Percentiles rank a stretch among this genome's conserved stretches.
phyloP scores from a whole-genome alignment of 352 stramenopile species.

The Phytophthora constricta region DNA sequence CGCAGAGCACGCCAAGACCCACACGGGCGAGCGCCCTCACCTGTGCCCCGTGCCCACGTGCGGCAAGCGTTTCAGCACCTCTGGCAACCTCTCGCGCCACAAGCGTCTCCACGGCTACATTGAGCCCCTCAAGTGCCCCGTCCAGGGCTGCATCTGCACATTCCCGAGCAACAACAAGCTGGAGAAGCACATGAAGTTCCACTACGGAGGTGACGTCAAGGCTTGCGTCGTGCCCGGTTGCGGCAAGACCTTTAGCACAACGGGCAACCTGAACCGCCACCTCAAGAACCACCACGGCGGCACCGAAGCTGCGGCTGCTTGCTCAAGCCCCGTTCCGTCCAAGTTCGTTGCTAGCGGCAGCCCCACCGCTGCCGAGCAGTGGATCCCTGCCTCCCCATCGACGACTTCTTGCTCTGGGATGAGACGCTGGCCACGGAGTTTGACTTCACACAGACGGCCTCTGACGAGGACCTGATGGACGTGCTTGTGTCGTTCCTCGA shows the following conservation, averaged over 20 bases:
- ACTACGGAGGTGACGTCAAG: constrained; percentile 33
- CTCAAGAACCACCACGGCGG: constrained; percentile 36
- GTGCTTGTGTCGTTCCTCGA: constrained; percentile 45
- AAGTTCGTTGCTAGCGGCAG: constrained; percentile 21
- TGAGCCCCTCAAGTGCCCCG: constrained; percentile 28
- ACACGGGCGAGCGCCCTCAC: constrained; percentile 40
- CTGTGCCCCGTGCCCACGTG: constrained; percentile 38
- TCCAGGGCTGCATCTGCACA: constrained; percentile 24
- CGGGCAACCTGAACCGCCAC: constrained; percentile 43
- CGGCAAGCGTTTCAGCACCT: constrained; percentile 54
- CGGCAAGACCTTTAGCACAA: constrained; percentile 46
- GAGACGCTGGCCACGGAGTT: constrained; percentile 21
- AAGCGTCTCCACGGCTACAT: constrained; percentile 41
- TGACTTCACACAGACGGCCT: constrained; percentile 24
- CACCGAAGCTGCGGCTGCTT: constrained; percentile 2
- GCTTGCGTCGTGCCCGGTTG: constrained; percentile 29
- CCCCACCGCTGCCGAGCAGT: constrained; percentile 33
- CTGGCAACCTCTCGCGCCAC: constrained; percentile 48
- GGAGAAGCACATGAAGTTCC: constrained; percentile 47
- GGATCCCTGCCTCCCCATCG: constrained; percentile 14
- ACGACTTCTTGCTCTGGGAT: constrained; percentile 25
- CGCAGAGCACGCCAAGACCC: constrained; percentile 46
- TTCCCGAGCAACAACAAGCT: constrained; percentile 32
- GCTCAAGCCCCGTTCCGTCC: constrained; percentile 18
- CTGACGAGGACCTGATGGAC: constrained; percentile 44